Conservation (phyloP, 306 rosid genomes). For the Pterocarpus santalinus region DNA sequence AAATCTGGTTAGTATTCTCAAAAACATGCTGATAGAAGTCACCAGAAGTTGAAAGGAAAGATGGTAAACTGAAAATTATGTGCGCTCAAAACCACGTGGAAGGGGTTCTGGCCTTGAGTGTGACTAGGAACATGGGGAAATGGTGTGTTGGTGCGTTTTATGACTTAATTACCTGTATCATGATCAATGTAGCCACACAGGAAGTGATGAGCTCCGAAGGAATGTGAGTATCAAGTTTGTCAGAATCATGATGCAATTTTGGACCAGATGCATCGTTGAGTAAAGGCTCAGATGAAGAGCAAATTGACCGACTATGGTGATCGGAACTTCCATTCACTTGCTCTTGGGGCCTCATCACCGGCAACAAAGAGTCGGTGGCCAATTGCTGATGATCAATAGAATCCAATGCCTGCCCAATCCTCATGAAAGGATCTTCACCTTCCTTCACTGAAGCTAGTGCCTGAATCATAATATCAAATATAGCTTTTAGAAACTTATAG, state of each 20-base stretch:
- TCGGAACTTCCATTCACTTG: conserved; percentile 64
- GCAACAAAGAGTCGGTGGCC: conserved; percentile 55
- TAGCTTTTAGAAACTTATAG: not conserved
- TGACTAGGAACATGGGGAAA: conserved; percentile 13
- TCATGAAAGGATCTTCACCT: conserved; percentile 80
- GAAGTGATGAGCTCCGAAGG: conserved; percentile 88
- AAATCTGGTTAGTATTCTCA: conserved; percentile 31
- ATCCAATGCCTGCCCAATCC: conserved; percentile 76
- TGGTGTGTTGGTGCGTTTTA: not conserved
- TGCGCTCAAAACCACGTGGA: not conserved
- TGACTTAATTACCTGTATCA: conserved; percentile 78
- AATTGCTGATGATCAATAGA: conserved; percentile 64
- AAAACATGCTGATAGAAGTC: conserved; percentile 13
- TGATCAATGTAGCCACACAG: conserved; percentile 80
- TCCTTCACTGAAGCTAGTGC: conserved; percentile 74
- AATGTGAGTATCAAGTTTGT: conserved; percentile 65
- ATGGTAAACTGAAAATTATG: not conserved
- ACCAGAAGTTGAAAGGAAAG: conserved; percentile 24
- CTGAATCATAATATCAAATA: conserved; percentile 56
- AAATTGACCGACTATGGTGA: conserved; percentile 50
- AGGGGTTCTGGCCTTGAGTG: not conserved
- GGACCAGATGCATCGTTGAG: conserved; percentile 57
- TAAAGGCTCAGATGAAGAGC: conserved; percentile 54
- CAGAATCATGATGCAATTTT: conserved; percentile 52
- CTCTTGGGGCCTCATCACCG: conserved; percentile 61